Evolutionary conservation across 192 early-diverging fungal genomes (phyloP), one percentile per base, ranked within the genome.

Genomic region (Geranomyces variabilis): DNA sequence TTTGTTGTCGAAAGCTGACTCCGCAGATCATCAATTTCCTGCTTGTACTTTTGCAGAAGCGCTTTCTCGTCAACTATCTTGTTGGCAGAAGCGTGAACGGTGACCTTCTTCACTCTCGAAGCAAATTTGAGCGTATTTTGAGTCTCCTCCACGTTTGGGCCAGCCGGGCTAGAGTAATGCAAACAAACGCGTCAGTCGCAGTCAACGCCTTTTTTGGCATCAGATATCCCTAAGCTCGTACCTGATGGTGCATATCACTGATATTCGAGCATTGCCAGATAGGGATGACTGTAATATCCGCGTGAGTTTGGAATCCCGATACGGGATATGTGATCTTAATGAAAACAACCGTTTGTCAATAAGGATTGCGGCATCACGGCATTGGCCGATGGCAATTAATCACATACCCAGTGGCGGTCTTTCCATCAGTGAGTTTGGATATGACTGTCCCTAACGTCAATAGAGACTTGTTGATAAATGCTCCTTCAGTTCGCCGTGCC

Each of bases 51-150:
- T 65, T 95, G 90, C 13, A 95, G 64, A 26, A 95, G 73, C 0
- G 92, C 93, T 68, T 93, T 93, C 51, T 95, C 93, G 71, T 93
- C 93, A 63, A 87, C 63, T 13, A 89, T 84, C 26, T 87, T 82
- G 81, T 98, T 96, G 48, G 91, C 90, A 45, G 92, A 82, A 4
- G 97, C 93, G 59, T 87, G 87, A 21, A 92, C 88, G 12, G 86
- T 80, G 17, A 99, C 90, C 65, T 91, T 93, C 77, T 98, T 98
- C 47, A 96, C 93, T 6, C 95, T 84, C 13, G 87, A 80, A 0
- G 97, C 97, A 80, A 98, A 99, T 74, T 99, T 97, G 30, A 99
- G 87, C 2, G 97, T 99, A 63, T 93, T 97, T 45, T 88, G 73
- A 0, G 93, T 89, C 59, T 99, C 97, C 62, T 97, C 96, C 6